Evolutionary conservation across 176 grass and related monocot genomes (phyloP), one percentile per base, ranked within the genome.

Genomic region (Tillandsia leiboldiana): DNA sequence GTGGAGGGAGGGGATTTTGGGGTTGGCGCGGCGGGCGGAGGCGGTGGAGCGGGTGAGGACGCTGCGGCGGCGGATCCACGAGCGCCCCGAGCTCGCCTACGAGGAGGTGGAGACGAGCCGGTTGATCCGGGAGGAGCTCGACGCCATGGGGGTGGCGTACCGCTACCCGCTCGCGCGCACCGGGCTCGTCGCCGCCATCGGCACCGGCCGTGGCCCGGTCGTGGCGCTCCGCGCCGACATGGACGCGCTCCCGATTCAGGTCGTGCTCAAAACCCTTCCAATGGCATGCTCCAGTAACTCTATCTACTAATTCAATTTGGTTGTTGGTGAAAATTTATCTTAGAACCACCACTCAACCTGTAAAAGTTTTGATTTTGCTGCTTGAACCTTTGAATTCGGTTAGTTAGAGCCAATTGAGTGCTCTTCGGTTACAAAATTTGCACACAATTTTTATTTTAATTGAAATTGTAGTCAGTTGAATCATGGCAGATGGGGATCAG

Each of bases 171-270:
- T 99, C 28, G 94, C 94, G 12, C 89, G 79, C 26, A 99, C 94
- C 0, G 94, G 87, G 24, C n/a, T 99, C 69, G 80, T 93, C 29
- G 94, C 90, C 70, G 84, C 77, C 66, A 22, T 90, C 75, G 94
- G 94, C 61, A 90, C 87, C 8, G 94, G 90, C 9, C 59, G 64
- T 1, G 75, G 81, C 1, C 89, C 94, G 11, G 88, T 90, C 51
- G 84, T 99, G 53, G 94, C 94, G 57, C 77, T 93, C 26, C 75
- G 90, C 3, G 94, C 94, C 26, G 94, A 99, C 77, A 93, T 99
- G 94, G 94, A 99, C 79, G 90, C 94, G 29, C 82, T 99, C 18
- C 90, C 89, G 52, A 87, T 99, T 77, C 90, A 93, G 94, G 94
- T 92, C 26, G 3, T 42, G 9, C 10, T 63, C 49, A 9, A 33